Percentiles rank a stretch among this genome's conserved stretches.
Evolutionary conservation across 108 stramenopile species (phyloP).

Genomic region (Bacterosira constricta): DNA sequence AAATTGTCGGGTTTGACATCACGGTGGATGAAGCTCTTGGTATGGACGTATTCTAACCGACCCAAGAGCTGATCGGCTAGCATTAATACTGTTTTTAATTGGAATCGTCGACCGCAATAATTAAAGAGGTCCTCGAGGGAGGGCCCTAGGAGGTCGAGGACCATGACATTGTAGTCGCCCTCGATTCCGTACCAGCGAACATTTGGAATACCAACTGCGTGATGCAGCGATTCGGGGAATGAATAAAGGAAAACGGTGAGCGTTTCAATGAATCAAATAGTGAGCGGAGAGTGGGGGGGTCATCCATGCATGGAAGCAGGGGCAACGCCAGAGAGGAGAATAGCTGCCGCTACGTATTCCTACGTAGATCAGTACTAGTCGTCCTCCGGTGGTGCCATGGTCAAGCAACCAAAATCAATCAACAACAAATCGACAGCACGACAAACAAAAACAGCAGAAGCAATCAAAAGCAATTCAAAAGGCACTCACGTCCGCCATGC

Average conservation of each 20-base stretch:
- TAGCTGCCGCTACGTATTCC: too few species aligned
- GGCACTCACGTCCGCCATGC: slow-evolving; percentile 96
- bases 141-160: slow-evolving; percentile 98
- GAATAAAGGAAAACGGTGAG: not conserved
- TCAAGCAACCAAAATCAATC: too few species aligned
- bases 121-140: slow-evolving; percentile 99
- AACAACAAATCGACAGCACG: too few species aligned
- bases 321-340: too few species aligned
- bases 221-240: not conserved
- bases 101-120: slow-evolving; percentile 97
- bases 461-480: too few species aligned
- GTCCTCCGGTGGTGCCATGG: too few species aligned
- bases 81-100: slow-evolving; percentile 96
- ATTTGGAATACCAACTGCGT: slow-evolving; percentile 95
- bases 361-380: too few species aligned
- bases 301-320: too few species aligned
- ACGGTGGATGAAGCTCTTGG: slow-evolving; percentile 99
- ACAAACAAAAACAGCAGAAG: too few species aligned
- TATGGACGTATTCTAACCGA: slow-evolving; percentile 98
- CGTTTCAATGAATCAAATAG: too few species aligned
- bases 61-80: slow-evolving; percentile 98
- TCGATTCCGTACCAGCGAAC: slow-evolving; percentile 99
- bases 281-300: too few species aligned
- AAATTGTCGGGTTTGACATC: slow-evolving; percentile 99
- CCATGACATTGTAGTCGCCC: slow-evolving; percentile 99